Percentiles rank a stretch among this genome's conserved stretches.
Conservation (phyloP, 345 rosid species). For the Angophora floribunda region DNA sequence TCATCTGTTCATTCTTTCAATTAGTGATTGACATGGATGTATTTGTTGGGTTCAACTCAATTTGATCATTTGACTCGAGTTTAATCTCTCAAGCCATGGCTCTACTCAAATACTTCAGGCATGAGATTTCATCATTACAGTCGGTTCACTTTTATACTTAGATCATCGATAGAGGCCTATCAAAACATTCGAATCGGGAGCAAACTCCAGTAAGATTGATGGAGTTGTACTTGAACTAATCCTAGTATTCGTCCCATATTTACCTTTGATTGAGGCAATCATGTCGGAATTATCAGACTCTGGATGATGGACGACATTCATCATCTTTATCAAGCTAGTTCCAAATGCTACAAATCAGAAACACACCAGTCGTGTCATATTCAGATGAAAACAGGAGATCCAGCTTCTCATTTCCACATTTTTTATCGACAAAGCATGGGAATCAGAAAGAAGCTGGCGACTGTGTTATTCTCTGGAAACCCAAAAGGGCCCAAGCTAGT, state of each 20-base stretch:
- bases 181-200: background rate
- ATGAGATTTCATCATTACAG: background rate
- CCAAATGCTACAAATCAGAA: background rate
- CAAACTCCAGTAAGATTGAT: background rate
- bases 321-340: background rate
- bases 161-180: background rate
- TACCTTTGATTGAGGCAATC: background rate
- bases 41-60: background rate
- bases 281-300: background rate
- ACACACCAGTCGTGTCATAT: background rate
- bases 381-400: background rate
- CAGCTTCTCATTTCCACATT: background rate
- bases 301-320: background rate
- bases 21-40: background rate
- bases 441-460: background rate
- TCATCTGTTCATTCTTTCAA: background rate
- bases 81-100: background rate
- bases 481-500: background rate
- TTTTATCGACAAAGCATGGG: background rate
- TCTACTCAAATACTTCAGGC: rapidly evolving
- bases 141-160: no score
- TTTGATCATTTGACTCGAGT: background rate
- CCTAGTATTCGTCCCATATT: background rate
- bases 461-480: background rate
- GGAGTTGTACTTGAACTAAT: background rate